These are phyloP conservation scores for Yarrowia sp. DNA, from an alignment of 805 yeast genomes.

Conservation along the genomic window DNA sequence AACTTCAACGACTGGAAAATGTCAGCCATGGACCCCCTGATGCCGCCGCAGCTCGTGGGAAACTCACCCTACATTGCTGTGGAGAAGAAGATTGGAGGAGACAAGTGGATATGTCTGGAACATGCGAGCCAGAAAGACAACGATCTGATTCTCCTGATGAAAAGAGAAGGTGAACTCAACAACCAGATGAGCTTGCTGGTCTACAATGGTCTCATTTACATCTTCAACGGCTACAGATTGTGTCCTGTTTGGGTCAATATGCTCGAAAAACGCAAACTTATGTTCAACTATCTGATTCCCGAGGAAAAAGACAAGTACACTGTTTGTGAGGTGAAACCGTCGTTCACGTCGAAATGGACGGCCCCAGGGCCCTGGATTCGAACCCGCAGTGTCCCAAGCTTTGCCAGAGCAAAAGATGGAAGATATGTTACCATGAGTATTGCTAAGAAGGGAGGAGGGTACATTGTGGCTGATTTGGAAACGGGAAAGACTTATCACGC, in stretches of 20 bases:
- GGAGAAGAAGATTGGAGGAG: neutral
- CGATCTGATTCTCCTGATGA: slow-evolving; percentile 5
- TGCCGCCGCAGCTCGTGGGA: neutral
- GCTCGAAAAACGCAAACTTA: neutral
- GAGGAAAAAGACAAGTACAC: neutral
- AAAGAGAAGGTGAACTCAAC: neutral
- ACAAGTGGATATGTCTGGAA: neutral
- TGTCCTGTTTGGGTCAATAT: slow-evolving; percentile 5
- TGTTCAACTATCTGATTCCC: neutral
- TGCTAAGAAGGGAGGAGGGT: no score
- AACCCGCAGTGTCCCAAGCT: no score
- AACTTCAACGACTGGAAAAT: neutral
- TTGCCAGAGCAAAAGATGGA: no score
- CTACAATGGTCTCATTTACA: neutral
- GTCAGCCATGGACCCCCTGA: neutral
- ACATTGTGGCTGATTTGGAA: no score
- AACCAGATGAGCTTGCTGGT: neutral
- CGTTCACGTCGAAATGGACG: no score
- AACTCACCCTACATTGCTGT: neutral
- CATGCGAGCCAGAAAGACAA: neutral
- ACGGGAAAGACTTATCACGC: no score
- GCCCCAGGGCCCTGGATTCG: no score
- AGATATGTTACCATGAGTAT: no score
- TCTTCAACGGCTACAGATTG: neutral
- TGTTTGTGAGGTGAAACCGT: neutral